Percentiles rank a stretch among this genome's conserved stretches.
phyloP scores from a whole-genome alignment of 257 asterid species.

The Craterostigma plantagineum region DNA sequence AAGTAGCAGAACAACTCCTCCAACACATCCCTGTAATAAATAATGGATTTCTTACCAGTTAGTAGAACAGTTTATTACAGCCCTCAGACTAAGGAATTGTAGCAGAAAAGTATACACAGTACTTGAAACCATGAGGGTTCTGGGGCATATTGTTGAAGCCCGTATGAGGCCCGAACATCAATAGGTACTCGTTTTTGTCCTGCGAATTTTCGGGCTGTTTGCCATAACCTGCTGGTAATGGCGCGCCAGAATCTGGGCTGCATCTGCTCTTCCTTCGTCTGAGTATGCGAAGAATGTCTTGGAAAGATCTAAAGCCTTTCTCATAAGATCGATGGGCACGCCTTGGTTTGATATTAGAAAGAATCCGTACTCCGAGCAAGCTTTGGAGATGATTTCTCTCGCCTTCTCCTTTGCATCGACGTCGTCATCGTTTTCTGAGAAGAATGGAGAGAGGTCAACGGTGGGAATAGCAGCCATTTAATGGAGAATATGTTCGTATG shows the following conservation, averaged over 20 bases:
- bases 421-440: constrained; percentile 11
- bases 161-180: constrained; percentile 30
- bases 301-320: constrained; percentile 16
- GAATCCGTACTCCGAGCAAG: constrained; percentile 25
- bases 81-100: no score
- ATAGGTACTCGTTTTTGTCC: constrained; percentile 35
- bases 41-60: no score
- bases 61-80: no score
- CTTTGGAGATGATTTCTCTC: constrained; percentile 15
- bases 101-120: no score
- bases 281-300: constrained; percentile 19
- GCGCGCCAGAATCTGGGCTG: constrained; percentile 15
- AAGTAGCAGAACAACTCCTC: constrained; percentile 27
- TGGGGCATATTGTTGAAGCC: constrained; percentile 13
- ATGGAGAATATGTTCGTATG: no score
- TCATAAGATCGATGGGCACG: constrained; percentile 17
- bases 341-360: constrained; percentile 27
- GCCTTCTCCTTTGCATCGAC: constrained; percentile 18
- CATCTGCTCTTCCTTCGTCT: constrained; percentile 25
- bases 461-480: constrained; percentile 30
- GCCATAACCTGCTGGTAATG: constrained; percentile 42
- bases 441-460: constrained; percentile 39
- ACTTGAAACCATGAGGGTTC: constrained; percentile 21
- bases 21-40: constrained; percentile 17
- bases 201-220: constrained; percentile 27